Evolutionary conservation across 1,284 basidiomycete species (phyloP), one percentile per base, ranked within the genome.

Genomic region (Moesziomyces globuligerus): DNA sequence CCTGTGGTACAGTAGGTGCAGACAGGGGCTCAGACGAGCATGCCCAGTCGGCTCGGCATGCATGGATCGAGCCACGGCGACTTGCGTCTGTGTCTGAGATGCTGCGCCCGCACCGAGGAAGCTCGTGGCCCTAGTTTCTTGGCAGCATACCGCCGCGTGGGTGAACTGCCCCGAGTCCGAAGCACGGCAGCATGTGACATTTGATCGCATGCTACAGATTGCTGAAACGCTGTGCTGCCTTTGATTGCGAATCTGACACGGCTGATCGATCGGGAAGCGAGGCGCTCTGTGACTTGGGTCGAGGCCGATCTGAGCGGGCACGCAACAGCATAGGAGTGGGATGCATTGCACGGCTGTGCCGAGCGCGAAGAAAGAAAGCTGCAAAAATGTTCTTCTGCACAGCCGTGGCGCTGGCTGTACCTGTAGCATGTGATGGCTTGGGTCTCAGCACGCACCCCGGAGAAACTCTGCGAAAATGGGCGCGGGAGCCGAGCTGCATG

Each of bases 301-400:
- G n/a, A n/a, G n/a, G n/a, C n/a, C n/a, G n/a, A n/a, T n/a, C n/a
- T n/a, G n/a, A n/a, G n/a, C n/a, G n/a, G n/a, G n/a, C n/a, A n/a
- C n/a, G n/a, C n/a, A n/a, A n/a, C n/a, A n/a, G n/a, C n/a, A n/a
- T n/a, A n/a, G n/a, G n/a, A n/a, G n/a, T n/a, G n/a, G n/a, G n/a
- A n/a, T n/a, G n/a, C n/a, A n/a, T n/a, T 34, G 32, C 32, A 34
- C 17, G 32, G n/a, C 28, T 5, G 21, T 45, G 47, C 55, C 48
- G 48, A 47, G 54, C 13, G 25, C 21, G 32, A 46, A 45, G 38
- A 53, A 47, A 54, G 52, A 57, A n/a, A 57, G 41, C 23, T 40
- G 28, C 28, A 23, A 20, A 36, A 45, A 34, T 34, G 32, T 34
- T 34, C 32, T 34, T 34, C 32, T 34, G 32, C 39, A 36, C n/a